phyloP scores from a whole-genome alignment of 345 rosid genomes.

The Hevea brasiliensis region DNA sequence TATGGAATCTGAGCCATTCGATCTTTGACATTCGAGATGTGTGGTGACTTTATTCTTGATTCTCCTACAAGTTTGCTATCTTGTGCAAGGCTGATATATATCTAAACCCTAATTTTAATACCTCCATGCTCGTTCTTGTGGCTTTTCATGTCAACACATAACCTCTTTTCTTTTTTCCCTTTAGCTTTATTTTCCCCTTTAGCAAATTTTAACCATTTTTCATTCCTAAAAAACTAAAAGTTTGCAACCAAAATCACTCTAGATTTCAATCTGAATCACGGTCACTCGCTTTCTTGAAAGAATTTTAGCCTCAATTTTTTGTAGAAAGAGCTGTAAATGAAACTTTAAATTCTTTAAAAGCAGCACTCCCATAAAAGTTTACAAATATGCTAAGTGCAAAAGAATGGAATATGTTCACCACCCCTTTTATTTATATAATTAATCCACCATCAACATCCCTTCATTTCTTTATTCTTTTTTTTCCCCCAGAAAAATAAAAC shows the following conservation, averaged over 20 bases:
- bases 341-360: conserved; percentile 12
- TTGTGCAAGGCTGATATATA: background rate
- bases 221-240: background rate
- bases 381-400: background rate
- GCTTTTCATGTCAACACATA: conserved; percentile 12
- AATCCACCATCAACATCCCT: background rate
- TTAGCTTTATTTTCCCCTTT: conserved; percentile 3
- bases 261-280: background rate
- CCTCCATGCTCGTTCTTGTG: background rate
- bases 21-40: conserved; percentile 4
- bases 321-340: conserved; percentile 8
- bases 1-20: conserved; percentile 9
- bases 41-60: conserved; percentile 15
- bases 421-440: too few relatives aligned
- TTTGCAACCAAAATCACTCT: background rate
- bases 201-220: conserved; percentile 7
- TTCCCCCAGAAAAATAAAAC: background rate
- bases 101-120: background rate
- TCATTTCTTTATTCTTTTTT: background rate
- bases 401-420: background rate
- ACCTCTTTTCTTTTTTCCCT: conserved; percentile 2
- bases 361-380: background rate
- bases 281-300: conserved; percentile 7
- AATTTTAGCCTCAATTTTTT: background rate
- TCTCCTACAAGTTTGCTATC: background rate